Percentiles rank a stretch among this genome's conserved stretches.
These are phyloP conservation scores for Ophiorrhiza pumila DNA, from an alignment of 257 asterid species.

Conservation along the genomic window DNA sequence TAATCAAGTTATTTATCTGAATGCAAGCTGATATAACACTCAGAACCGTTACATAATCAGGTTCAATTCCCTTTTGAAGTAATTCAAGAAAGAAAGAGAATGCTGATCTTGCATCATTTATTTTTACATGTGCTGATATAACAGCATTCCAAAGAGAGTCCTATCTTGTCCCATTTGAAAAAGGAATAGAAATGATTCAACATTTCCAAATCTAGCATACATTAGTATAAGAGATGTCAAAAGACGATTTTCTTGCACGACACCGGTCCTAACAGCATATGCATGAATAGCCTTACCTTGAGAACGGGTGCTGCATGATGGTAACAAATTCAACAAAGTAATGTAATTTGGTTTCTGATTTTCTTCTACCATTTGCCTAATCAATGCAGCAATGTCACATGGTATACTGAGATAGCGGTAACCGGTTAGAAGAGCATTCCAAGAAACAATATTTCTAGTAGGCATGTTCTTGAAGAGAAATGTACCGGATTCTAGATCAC, in stretches of 20 bases:
- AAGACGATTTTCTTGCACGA: constrained; percentile 42
- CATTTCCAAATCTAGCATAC: constrained; percentile 45
- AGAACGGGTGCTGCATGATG: constrained; percentile 34
- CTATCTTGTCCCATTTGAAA: constrained; percentile 42
- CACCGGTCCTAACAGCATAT: constrained; percentile 31
- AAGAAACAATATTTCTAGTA: constrained; percentile 43
- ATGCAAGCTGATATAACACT: constrained; percentile 49
- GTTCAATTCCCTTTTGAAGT: constrained; percentile 31
- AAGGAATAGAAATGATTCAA: constrained; percentile 30
- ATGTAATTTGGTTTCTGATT: constrained; percentile 43
- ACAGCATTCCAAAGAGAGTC: constrained; percentile 63
- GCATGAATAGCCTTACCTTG: constrained; percentile 57
- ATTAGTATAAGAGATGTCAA: constrained; percentile 55
- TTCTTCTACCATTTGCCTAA: constrained; percentile 35
- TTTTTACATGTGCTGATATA: constrained; percentile 41
- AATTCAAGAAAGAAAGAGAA: constrained; percentile 38
- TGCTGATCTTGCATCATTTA: constrained; percentile 26
- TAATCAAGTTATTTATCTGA: constrained; percentile 35
- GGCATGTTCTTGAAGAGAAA: constrained; percentile 42
- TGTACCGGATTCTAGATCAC: constrained; percentile 39
- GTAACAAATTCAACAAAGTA: constrained; percentile 51
- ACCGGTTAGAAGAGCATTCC: constrained; percentile 67
- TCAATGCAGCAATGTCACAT: constrained; percentile 33
- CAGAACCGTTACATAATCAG: constrained; percentile 45
- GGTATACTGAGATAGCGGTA: constrained; percentile 29